Evolutionary conservation across 2,329 filamentous ascomycete species (phyloP), one percentile per base, ranked within the genome.

Genomic region (Penicillium sp.): DNA sequence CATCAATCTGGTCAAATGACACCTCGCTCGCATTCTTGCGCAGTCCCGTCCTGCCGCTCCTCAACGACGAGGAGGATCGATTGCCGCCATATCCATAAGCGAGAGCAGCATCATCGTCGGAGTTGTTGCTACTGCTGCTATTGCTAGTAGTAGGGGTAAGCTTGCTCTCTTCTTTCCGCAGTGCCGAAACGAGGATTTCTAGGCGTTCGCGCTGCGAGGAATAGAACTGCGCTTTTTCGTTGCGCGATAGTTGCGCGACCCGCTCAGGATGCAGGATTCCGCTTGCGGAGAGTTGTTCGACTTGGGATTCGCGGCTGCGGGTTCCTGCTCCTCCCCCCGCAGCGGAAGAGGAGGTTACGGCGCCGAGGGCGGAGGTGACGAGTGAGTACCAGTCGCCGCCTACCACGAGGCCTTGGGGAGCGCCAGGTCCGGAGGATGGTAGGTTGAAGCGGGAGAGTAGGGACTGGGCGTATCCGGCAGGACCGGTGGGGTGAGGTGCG

Each of bases 1-100:
- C 85, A 60, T 94, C 89, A 63, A 95, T 90, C 70, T 90, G 89
- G 67, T 96, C 91, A 67, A 97, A 97, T 64, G 96, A 93, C 20
- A 83, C 84, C 69, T 96, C 91, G 70, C 90, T 95, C 61, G 86
- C 85, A 67, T 89, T 93, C 76, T 93, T 93, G 65, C 84, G 87
- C 65, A 96, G 60, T 8, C 65, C 62, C 9, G 61, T 59, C 24
- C 66, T 62, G n/a, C 66, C 62, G n/a, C n/a, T 20, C 30, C 1
- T 35, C 9, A 14, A 35, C 20, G 69, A 45, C 42, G 42, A 45
- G 2, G 42, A 43, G 5, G 50, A 20, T 21, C 16, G 8, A n/a
- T 42, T n/a, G 18, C 20, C 18, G n/a, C 21, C 43, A 14, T 26
- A 59, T 6, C 74, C 74, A 54, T 76, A 77, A 24, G 74, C 74